Evolutionary conservation across 148 eudicot genomes (phyloP).

Genomic region (Pouteria glomerata): DNA sequence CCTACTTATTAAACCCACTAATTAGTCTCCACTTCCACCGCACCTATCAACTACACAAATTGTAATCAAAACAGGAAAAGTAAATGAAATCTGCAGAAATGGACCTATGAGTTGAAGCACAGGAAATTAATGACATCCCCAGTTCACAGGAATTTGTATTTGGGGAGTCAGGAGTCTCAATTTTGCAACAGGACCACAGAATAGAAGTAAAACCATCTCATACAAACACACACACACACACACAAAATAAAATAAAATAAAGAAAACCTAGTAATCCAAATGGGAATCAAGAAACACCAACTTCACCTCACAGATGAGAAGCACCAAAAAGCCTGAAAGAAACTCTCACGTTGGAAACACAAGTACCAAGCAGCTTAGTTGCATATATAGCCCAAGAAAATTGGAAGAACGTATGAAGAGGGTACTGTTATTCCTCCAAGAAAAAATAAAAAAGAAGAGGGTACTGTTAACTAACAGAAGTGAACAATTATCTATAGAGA

Average conservation of each 20-base stretch:
- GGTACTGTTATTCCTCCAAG: too few species aligned
- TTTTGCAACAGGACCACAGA: not conserved
- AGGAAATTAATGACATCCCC: not conserved
- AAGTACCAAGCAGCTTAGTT: conserved; percentile 3
- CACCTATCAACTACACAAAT: not conserved
- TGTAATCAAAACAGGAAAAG: not conserved
- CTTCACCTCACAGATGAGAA: not conserved
- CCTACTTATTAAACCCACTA: not conserved
- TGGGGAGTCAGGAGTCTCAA: not conserved
- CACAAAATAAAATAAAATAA: too few species aligned
- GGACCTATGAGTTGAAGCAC: not conserved
- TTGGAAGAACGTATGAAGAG: conserved; percentile 11
- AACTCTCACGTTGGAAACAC: conserved; percentile 13
- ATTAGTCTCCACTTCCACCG: not conserved
- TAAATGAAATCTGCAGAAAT: not conserved
- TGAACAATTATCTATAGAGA: conserved; percentile 2
- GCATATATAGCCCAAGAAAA: conserved; percentile 29
- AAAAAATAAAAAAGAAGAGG: too few species aligned
- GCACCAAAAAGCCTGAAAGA: not conserved
- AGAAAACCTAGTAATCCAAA: conserved; percentile 9
- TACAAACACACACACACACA: too few species aligned
- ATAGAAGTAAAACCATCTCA: not conserved
- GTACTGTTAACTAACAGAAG: not conserved
- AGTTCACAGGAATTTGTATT: not conserved
- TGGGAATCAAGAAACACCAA: not conserved